Evolutionary conservation across 805 yeast species (phyloP).

Genomic region (Schizosaccharomyces osmophilus): DNA sequence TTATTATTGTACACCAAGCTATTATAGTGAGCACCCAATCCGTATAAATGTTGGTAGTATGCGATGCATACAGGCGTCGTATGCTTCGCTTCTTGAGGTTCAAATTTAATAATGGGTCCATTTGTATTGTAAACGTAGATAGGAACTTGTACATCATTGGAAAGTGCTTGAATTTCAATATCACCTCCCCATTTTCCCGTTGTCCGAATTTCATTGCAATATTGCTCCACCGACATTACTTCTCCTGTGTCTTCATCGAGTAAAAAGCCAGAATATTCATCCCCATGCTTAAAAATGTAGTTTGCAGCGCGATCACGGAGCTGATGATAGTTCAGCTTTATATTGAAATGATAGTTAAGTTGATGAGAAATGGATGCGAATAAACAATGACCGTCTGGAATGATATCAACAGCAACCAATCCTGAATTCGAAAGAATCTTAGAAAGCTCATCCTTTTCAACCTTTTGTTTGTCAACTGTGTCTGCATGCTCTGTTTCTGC

Average conservation of each 20-base stretch:
- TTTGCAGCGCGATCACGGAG: not conserved
- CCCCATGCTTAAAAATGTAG: not conserved
- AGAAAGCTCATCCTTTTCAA: not conserved
- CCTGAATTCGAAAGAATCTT: not conserved
- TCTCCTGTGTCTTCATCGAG: not conserved
- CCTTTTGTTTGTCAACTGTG: not conserved
- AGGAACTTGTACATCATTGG: not conserved
- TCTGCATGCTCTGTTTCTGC: not conserved
- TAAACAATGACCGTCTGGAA: not conserved
- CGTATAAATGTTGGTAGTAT: not conserved
- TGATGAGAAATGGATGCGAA: not conserved
- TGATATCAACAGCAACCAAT: not conserved
- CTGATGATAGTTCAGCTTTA: not conserved
- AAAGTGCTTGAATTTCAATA: not conserved
- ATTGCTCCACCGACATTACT: not conserved
- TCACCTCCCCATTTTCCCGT: not conserved
- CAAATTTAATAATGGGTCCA: not conserved
- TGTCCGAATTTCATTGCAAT: not conserved
- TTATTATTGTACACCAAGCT: not conserved
- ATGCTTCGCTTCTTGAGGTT: not conserved
- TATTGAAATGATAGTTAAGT: not conserved
- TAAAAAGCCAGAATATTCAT: not conserved
- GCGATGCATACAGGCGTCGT: not conserved
- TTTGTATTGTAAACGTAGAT: not conserved
- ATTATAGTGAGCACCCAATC: not conserved